Evolutionary conservation across 805 yeast genomes (phyloP), one percentile per base, ranked within the genome.

Genomic region (Schwanniomyces vanrijiae): DNA sequence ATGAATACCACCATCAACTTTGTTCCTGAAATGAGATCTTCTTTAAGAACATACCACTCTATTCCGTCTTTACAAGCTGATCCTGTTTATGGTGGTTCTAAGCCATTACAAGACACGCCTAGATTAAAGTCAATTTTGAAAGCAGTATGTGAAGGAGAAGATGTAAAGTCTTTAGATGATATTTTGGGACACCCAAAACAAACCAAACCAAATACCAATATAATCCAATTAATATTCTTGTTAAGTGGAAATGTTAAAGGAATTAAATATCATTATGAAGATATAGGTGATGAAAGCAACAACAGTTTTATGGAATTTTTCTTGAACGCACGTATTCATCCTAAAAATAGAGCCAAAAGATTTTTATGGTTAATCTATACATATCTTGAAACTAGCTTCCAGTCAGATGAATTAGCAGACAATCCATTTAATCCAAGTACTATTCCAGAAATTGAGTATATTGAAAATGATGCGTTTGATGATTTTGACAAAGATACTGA

Each of bases 1-100:
- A 82, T 92, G 83, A 92, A 92, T 70, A 92, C 99, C 2, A 92
- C 98, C 2, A 84, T 92, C 44, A 92, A 92, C 67, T 87, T 92
- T 61, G 96, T 90, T 47, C 89, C 95, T 19, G 97, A 90, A 60
- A 92, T 92, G 98, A 85, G 90, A 56, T 89, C 96, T 0, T 92
- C 90, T 54, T 75, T 92, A 52, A 77, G 99, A 59, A 91, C 97
- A 0, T 92, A 88, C 62, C 97, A 92, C 67, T 87, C 96, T 10
- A 89, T 92, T 28, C 99, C 99, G 0, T 82, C 90, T 9, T 72
- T 92, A 37, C 97, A 92, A 62, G 82, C 86, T 2, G 81, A 80
- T 48, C 76, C 85, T 14, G 79, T 75, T 44, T 59, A 67, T 59
- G 76, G 65, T 26, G 55, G 74, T 40, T 58, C 70, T 40, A 89